Evolutionary conservation across 1,284 basidiomycete genomes (phyloP).

Genomic region (Trichosporon faecale): DNA sequence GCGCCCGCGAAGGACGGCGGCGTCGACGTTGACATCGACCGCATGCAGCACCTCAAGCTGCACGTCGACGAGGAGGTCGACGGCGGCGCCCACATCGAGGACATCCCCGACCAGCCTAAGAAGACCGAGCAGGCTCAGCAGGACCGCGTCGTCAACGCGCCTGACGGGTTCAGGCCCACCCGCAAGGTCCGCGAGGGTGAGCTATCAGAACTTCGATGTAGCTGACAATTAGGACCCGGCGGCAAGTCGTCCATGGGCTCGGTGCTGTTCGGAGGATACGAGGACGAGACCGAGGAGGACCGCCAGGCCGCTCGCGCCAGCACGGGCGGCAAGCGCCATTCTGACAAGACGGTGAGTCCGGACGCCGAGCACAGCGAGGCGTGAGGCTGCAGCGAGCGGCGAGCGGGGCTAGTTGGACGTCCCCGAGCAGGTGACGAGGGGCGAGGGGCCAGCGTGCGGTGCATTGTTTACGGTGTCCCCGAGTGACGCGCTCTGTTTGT

Average conservation of each 20-base stretch:
- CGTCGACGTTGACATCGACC: constrained; percentile 45
- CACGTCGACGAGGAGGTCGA: constrained; percentile 47
- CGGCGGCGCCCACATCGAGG: constrained; percentile 43
- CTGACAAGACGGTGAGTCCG: constrained; percentile 33
- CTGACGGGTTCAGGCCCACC: constrained; percentile 45
- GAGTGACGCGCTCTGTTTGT: too few species aligned
- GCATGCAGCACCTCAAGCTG: constrained; percentile 45
- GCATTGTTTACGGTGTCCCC: too few species aligned
- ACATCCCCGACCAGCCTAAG: constrained; percentile 18
- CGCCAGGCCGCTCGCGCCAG: constrained; percentile 30
- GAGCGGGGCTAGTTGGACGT: too few species aligned
- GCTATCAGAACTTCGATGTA: constrained; percentile 13
- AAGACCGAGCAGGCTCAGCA: background rate
- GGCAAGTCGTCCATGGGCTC: constrained; percentile 45
- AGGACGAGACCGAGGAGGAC: constrained; percentile 43
- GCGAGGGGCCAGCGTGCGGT: too few species aligned
- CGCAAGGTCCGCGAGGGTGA: constrained; percentile 51
- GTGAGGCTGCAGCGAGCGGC: background rate
- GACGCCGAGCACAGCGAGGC: background rate
- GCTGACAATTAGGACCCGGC: constrained; percentile 40
- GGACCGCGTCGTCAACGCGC: constrained; percentile 36
- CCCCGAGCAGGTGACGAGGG: too few species aligned
- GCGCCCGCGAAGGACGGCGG: constrained; percentile 47
- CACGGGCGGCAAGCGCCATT: constrained; percentile 35
- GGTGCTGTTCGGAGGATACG: constrained; percentile 46